phyloP scores from a whole-genome alignment of 306 rosid species.

The Oxytropis ochrocephala region DNA sequence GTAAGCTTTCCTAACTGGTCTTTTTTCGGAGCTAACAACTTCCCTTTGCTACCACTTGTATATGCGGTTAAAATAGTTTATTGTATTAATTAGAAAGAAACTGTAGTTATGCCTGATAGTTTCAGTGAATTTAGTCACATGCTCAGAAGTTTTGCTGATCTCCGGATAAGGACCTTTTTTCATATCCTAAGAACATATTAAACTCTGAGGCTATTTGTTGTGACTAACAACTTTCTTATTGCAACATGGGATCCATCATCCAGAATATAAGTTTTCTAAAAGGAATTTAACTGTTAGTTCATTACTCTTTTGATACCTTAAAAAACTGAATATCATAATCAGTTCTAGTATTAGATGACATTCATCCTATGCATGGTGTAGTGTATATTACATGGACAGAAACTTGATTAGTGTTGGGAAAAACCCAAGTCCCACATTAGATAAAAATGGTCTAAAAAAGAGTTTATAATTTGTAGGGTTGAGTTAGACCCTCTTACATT shows the following conservation, averaged over 20 bases:
- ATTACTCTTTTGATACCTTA: not conserved
- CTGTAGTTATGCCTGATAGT: not conserved
- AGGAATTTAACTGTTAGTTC: not conserved
- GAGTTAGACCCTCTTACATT: no score
- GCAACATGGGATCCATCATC: not conserved
- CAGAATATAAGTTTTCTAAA: not conserved
- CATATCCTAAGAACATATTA: not conserved
- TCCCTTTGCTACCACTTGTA: not conserved
- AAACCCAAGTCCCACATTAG: no score
- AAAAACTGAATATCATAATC: not conserved
- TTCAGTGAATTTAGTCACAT: not conserved
- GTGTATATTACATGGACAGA: not conserved
- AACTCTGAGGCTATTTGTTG: not conserved
- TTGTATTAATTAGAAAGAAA: not conserved
- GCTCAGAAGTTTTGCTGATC: not conserved
- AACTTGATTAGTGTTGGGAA: not conserved
- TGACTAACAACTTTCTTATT: not conserved
- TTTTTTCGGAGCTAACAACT: not conserved
- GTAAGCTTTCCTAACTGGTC: slow-evolving; percentile 32
- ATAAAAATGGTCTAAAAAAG: no score
- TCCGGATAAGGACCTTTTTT: not conserved
- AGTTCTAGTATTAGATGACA: not conserved
- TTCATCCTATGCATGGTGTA: not conserved
- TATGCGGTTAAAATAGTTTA: slow-evolving; percentile 6
- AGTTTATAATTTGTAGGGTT: no score